Percentiles rank a stretch among this genome's conserved stretches.
Conservation (phyloP, 805 yeast genomes). For the Metschnikowia gelsemii region DNA sequence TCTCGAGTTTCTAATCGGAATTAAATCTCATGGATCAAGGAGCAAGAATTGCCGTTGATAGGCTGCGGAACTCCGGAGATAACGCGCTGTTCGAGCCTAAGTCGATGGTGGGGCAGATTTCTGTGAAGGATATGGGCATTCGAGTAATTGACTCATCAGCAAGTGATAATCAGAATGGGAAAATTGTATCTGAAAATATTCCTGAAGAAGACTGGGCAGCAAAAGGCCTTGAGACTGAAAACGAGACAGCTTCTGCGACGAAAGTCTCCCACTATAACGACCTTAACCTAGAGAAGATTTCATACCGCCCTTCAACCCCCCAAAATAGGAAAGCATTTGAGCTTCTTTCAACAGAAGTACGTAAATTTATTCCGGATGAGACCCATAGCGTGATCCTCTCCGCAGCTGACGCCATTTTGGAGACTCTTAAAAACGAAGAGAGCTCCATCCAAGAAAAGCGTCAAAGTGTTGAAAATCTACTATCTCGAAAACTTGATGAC, state of each 20-base stretch:
- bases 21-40: conserved; percentile 1
- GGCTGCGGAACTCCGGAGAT: conserved; percentile 33
- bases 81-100: conserved; percentile 57
- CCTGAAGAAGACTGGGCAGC: not conserved
- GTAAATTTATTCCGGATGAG: conserved; percentile 63
- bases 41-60: not conserved
- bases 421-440: conserved; percentile 49
- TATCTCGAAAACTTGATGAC: conserved; percentile 41
- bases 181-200: not conserved
- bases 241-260: not conserved
- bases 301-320: conserved; percentile 62
- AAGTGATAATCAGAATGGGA: not conserved
- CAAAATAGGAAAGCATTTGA: conserved; percentile 54
- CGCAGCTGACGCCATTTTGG: conserved; percentile 66
- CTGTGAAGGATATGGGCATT: conserved; percentile 69
- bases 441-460: conserved; percentile 45
- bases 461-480: conserved; percentile 48
- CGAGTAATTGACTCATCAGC: conserved; percentile 22
- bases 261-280: conserved; percentile 8
- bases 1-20: not conserved
- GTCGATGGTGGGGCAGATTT: conserved; percentile 68
- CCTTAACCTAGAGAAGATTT: conserved; percentile 44
- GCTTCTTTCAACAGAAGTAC: conserved; percentile 57
- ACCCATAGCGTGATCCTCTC: conserved; percentile 70
- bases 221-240: no score